Base-by-base conservation (phyloP, 2,329 filamentous ascomycete species). In the Parastagonospora nodorum region DNA sequence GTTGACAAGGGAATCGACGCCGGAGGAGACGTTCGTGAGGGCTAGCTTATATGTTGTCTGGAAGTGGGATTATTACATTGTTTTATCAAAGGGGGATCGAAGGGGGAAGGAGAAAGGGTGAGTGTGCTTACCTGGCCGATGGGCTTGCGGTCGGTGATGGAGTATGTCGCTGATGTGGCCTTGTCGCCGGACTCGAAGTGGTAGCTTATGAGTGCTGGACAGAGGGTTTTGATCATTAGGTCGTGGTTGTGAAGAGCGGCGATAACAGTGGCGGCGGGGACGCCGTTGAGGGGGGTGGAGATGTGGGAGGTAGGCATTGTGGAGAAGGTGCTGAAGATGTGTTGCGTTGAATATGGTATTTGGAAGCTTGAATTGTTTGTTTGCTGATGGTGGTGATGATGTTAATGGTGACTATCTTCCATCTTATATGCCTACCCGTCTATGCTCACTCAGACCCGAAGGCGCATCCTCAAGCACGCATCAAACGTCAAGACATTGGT, bases 1-100 rank as follows among this genome's bases (percentile, higher is more conserved):
- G 48, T 74, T 71, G 51, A 75, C 72, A 38, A 75, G 65, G 7
- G 64, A 68, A 53, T 75, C 63, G 50, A 75, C 64, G 19, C 74
- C 73, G 19, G 59, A 48, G 27, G 54, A 33, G 15, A 63, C 48
- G 58, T 73, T 75, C 48, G 72, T 74, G 32, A 76, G 66, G n/a
- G 71, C 75, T 48, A 76, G 68, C 29, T 65, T 71, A 64, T 74
- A 76, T 16, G 72, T 74, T n/a, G 72, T 74, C 63, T 71, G 16
- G 14, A 9, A 50, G 40, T n/a, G 4, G 27, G n/a, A 19, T 45
- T 15, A 42, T 38, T 8, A n/a, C n/a, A n/a, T n/a, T n/a, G n/a
- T n/a, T n/a, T n/a, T n/a, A n/a, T n/a, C n/a, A n/a, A n/a, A 6
- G 37, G 12, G 9, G 31, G 24, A 19, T 28, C 9, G 31, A 8